Evolutionary conservation across 179 eudicot genomes (phyloP), one percentile per base, ranked within the genome.

Genomic region (Vitellaria paradoxa): DNA sequence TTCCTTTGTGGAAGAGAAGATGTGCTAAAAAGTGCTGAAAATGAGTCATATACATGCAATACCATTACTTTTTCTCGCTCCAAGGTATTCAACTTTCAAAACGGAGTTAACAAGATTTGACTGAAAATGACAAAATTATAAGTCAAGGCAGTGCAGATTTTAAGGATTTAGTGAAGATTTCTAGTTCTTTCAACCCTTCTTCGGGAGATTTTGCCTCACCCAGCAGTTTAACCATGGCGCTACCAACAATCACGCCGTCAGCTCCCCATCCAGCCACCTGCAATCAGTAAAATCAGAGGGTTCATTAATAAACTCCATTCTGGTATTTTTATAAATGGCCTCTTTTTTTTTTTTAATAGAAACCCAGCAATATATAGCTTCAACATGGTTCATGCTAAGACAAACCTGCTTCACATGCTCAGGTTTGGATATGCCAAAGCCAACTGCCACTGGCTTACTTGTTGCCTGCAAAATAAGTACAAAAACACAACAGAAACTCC

Each of bases 251-350:
- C 76, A 95, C 96, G 4, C 99, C 99, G 86, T 95, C 99, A 8
- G 99, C 97, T 78, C 99, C 99, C 99, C 99, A 95, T 81, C 84
- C 91, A 5, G 91, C 97, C 62, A 95, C 84, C 97, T 92, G 79
- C 65, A 76, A 72, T 45, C 69, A 47, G 73, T 9, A 57, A 65
- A 46, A 49, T 65, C 12, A 21, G 9, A 42, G 15, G 17, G 8
- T 5, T 23, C 46, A 62, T 56, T 46, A 21, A 37, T 11, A 24
- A 49, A 47, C 18, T n/a, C n/a, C 49, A 65, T 18, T 52, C 15
- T 52, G 15, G 56, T 15, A 9, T 52, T 52, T 10, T 11, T 14
- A 52, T 14, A 7, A 7, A 1, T 52, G 56, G 15, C 56, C 55
- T 1, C 52, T 1, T 49, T 49, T 49, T 49, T 49, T 52, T 52